Base-by-base conservation (phyloP, 257 asterid genomes). In the Scutellaria minor region DNA sequence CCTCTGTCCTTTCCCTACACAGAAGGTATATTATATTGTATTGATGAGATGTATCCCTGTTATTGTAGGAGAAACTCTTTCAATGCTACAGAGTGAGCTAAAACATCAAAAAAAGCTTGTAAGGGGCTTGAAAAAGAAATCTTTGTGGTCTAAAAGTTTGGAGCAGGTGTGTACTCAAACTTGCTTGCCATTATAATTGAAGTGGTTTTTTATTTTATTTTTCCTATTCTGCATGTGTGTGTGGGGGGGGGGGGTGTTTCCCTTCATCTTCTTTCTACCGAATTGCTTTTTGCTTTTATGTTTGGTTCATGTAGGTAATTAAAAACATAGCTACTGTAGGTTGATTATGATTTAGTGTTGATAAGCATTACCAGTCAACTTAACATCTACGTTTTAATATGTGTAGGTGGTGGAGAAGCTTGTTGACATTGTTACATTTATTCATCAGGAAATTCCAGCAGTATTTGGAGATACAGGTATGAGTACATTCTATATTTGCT, bases 121-220 rank as follows among this genome's bases (percentile, higher is more conserved):
- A 35, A 80, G 96, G 88, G 75, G 87, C 85, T 86, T 95, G 88
- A 86, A 89, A 83, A 95, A 87, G 96, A 95, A 92, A 84, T 95
- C 96, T 68, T 96, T 95, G 75, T 95, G 99, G 99, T 83, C 97
- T 41, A 95, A 92, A 83, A 84, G 85, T 74, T 82, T 88, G 90
- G 99, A 89, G 79, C 98, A 95, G 99, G 99, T 95, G 86, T 66
- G 53, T 72, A 15, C 70, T 54, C 71, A 64, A 66, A 54, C 67
- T 62, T 31, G 18, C 70, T 62, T 64, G 61, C 51, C 63, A 12
- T 68, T 5, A 1, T 69, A 59, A 47, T 8, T 31, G 10, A 12
- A 40, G 41, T 46, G 52, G n/a, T 46, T 46, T 5, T 12, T 3
- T 55, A 3, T 59, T 3, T 53, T 53, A 7, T 9, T 56, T 56